Evolutionary conservation across 2,329 filamentous ascomycete species (phyloP), one percentile per base, ranked within the genome.

Genomic region (Zasmidium angulare): DNA sequence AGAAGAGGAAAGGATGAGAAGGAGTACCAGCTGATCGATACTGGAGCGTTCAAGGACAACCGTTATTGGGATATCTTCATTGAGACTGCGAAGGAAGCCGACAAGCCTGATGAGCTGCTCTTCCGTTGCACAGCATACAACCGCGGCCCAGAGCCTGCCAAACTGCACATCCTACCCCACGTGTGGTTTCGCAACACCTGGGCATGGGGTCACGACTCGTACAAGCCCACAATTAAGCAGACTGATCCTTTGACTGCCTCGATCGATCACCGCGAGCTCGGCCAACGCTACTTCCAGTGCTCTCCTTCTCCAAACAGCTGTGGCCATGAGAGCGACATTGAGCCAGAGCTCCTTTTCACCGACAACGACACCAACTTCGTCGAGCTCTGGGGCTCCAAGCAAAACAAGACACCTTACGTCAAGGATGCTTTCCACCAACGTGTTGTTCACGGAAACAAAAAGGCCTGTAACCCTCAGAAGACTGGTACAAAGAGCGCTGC

Each of bases 121-220:
- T 98, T 97, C 79, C 90, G 95, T 70, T 89, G 98, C 48, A 97
- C 93, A 11, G 93, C 93, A 48, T 98, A 95, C 89, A 98, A 98
- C 73, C 86, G 95, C 68, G 93, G 95, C 17, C 90, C 91, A 6
- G 91, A 97, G 55, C 86, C 91, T 14, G 93, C 95, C 14, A 93
- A 92, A 21, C 80, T 98, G 56, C 95, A 98, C 76, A 96, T 98
- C 70, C 81, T 97, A 47, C 93, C 93, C 9, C 95, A 98, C 61
- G 86, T 96, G 54, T 97, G 93, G 91, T 98, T 97, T 80, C 87
- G 93, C 65, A 98, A 98, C 75, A 97, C 93, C 2, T 98, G 95
- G 95, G 86, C 89, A 43, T 98, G 93, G 93, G 93, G 93, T 21
- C 85, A 89, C 63, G 90, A 96, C 71, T 85, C 89, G 53, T 87